phyloP scores from a whole-genome alignment of 768 basidiomycete genomes.

The Pisolithus tinctorius region DNA sequence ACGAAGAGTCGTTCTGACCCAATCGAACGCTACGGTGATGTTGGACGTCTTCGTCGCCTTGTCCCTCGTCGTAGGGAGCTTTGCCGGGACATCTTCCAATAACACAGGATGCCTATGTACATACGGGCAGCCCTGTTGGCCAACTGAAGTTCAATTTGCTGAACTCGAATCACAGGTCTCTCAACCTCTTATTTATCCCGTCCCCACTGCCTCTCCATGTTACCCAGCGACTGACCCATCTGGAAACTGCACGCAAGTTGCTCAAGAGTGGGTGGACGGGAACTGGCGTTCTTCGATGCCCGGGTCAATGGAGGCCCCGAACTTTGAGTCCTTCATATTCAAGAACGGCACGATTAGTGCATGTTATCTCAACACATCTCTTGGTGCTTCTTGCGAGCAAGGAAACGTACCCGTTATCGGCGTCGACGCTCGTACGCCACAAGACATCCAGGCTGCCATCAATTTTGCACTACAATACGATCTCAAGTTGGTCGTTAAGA shows the following conservation, averaged over 20 bases:
- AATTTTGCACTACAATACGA: constrained; percentile 12
- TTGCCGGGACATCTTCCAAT: no score
- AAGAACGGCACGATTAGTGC: constrained; percentile 40
- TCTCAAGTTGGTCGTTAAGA: constrained; percentile 19
- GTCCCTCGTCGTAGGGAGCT: no score
- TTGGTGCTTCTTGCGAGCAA: constrained; percentile 16
- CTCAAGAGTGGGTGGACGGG: constrained; percentile 23
- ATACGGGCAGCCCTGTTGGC: constrained; percentile 32
- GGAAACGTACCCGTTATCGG: constrained; percentile 15
- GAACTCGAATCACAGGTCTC: constrained; percentile 32
- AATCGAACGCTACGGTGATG: no score
- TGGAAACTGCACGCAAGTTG: constrained; percentile 33
- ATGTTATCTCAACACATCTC: constrained; percentile 26
- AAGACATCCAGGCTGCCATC: constrained; percentile 16
- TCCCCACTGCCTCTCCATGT: constrained; percentile 35
- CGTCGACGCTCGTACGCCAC: constrained; percentile 14
- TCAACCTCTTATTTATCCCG: constrained; percentile 37
- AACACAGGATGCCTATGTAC: no score
- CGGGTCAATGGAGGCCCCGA: constrained; percentile 32
- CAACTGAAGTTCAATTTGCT: constrained; percentile 27
- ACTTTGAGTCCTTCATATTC: constrained; percentile 30
- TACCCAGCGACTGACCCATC: constrained; percentile 31
- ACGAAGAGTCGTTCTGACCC: no score
- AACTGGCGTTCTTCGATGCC: constrained; percentile 36
- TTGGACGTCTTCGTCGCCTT: no score